phyloP scores from a whole-genome alignment of 352 stramenopile species.

The Globisporangium acanthophoron region DNA sequence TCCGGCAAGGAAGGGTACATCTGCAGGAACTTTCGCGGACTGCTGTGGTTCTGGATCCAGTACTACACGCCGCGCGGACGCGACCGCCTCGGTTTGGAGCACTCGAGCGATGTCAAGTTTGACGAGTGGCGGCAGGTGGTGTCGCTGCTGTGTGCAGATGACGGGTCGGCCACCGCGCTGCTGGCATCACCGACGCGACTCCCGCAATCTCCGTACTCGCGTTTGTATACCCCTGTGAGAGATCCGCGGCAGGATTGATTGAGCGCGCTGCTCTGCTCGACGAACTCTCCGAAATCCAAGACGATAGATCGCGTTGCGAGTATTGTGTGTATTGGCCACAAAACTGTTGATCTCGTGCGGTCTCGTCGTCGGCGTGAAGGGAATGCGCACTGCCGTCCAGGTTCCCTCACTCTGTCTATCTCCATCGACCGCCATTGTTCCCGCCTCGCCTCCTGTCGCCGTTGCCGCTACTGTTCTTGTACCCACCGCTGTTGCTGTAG shows the following conservation, averaged over 20 bases:
- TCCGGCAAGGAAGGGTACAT: constrained; percentile 67
- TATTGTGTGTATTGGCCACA: not conserved
- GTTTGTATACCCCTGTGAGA: constrained; percentile 29
- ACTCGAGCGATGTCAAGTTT: constrained; percentile 94
- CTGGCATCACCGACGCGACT: constrained; percentile 42
- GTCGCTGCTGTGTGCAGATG: constrained; percentile 88
- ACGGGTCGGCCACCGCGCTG: constrained; percentile 86
- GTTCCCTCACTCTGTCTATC: constrained; percentile 8
- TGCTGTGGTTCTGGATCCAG: constrained; percentile 95
- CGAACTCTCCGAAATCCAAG: not conserved
- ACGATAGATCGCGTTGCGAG: constrained; percentile 5
- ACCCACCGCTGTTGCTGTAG: constrained; percentile 6
- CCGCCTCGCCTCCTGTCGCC: constrained; percentile 12
- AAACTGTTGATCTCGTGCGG: not conserved
- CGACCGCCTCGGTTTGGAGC: constrained; percentile 92
- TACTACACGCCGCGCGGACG: constrained; percentile 93
- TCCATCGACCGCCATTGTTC: constrained; percentile 9
- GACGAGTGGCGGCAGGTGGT: constrained; percentile 92
- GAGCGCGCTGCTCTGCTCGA: not conserved
- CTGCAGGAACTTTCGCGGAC: constrained; percentile 87
- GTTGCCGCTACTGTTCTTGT: constrained; percentile 14
- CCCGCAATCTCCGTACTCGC: constrained; percentile 62
- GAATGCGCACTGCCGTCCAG: not conserved
- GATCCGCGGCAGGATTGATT: constrained; percentile 9
- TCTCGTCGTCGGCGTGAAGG: not conserved